These are phyloP conservation scores for Rutstroemia sp. DNA, from an alignment of 2,329 filamentous ascomycete species.

Conservation along the genomic window DNA sequence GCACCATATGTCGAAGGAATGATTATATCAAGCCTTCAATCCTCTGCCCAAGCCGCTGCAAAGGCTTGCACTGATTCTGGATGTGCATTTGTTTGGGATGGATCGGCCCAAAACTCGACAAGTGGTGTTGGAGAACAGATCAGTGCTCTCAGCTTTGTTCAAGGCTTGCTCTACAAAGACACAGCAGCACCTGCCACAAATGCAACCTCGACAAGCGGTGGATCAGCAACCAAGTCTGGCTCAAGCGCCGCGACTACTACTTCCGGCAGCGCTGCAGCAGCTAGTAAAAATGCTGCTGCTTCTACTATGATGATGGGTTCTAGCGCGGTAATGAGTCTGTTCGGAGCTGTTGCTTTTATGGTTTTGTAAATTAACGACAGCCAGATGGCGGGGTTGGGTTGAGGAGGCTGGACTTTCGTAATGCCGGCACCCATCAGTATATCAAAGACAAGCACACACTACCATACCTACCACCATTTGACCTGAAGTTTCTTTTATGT, in stretches of 20 bases:
- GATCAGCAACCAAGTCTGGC: not conserved
- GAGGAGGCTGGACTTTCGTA: too few species aligned
- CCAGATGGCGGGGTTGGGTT: not conserved
- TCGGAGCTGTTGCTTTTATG: not conserved
- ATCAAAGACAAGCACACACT: too few species aligned
- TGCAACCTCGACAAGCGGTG: constrained; percentile 1
- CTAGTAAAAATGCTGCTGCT: not conserved
- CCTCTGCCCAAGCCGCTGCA: constrained; percentile 52
- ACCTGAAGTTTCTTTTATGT: too few species aligned
- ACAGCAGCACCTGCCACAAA: constrained; percentile 35
- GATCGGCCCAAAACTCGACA: constrained; percentile 38
- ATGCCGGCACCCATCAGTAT: too few species aligned
- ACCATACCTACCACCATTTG: too few species aligned
- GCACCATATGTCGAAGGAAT: constrained; percentile 48
- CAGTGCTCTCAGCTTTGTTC: constrained; percentile 44
- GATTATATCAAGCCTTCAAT: constrained; percentile 51
- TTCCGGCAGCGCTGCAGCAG: not conserved
- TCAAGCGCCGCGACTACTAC: not conserved
- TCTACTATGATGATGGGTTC: not conserved
- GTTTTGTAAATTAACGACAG: not conserved
- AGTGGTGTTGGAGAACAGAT: constrained; percentile 40
- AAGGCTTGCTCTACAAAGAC: constrained; percentile 30
- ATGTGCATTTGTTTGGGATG: constrained; percentile 60
- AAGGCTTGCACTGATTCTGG: constrained; percentile 55
- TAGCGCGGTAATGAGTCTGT: not conserved